phyloP scores from a whole-genome alignment of 2,329 filamentous ascomycete species.

The Aspergillus pseudoviridinutans region DNA sequence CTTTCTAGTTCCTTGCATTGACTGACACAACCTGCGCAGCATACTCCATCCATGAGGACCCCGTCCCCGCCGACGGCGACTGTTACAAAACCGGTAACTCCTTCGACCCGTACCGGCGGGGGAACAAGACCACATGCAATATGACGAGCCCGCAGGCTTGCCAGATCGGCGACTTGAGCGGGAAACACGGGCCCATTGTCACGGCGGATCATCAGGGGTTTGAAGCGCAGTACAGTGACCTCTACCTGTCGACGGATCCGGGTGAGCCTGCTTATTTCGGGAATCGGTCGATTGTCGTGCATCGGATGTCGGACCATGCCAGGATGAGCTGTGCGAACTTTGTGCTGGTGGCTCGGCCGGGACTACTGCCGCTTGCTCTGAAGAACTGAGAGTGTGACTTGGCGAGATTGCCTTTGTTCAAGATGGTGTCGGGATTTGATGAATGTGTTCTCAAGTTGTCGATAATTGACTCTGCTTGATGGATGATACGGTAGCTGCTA shows the following conservation, averaged over 20 bases:
- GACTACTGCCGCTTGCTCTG: not conserved
- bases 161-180: constrained; percentile 71
- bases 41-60: constrained; percentile 68
- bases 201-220: constrained; percentile 38
- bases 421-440: not conserved
- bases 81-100: constrained; percentile 66
- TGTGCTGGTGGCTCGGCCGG: constrained; percentile 8
- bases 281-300: constrained; percentile 53
- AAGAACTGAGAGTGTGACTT: not conserved
- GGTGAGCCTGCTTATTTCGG: constrained; percentile 49
- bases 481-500: not conserved
- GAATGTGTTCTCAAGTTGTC: not conserved
- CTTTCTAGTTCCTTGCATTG: not conserved
- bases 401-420: not conserved
- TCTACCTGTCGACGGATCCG: constrained; percentile 45
- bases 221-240: constrained; percentile 41
- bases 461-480: not conserved
- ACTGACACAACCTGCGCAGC: constrained; percentile 30
- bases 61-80: constrained; percentile 64
- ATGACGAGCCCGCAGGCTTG: constrained; percentile 56
- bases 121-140: constrained; percentile 61
- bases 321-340: constrained; percentile 58
- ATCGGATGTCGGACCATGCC: constrained; percentile 47
- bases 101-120: constrained; percentile 66
- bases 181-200: constrained; percentile 65